phyloP scores from a whole-genome alignment of 176 grass and related monocot species.

The Typha latifolia region DNA sequence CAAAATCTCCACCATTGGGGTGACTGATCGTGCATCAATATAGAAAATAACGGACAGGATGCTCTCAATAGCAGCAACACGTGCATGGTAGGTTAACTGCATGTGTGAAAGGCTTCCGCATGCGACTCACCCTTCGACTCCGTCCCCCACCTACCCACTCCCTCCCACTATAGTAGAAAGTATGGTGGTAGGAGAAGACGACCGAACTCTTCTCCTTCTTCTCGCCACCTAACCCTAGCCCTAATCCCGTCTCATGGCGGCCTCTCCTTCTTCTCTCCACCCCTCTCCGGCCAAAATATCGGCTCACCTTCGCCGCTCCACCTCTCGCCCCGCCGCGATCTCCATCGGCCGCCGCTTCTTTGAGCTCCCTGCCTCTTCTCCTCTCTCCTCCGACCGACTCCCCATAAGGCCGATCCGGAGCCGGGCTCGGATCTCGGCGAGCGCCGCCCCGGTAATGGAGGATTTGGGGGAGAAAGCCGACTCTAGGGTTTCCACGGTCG shows the following conservation, averaged over 20 bases:
- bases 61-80: neutral
- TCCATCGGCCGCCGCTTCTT: neutral
- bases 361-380: neutral
- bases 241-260: neutral
- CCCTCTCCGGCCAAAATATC: neutral
- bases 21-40: neutral
- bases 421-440: constrained; percentile 22
- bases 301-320: neutral
- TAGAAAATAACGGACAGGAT: neutral
- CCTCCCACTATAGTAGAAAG: neutral
- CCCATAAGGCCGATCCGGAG: neutral
- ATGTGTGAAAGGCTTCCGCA: neutral
- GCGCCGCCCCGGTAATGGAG: constrained; percentile 44
- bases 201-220: neutral
- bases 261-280: neutral
- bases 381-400: neutral
- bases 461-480: constrained; percentile 18
- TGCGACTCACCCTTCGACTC: neutral
- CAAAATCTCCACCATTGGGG: neutral
- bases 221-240: neutral
- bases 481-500: constrained; percentile 64
- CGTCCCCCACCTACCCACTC: neutral
- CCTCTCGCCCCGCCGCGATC: neutral
- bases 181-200: neutral
- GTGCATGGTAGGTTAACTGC: neutral